Evolutionary conservation across 2,329 filamentous ascomycete species (phyloP).

Genomic region (Trichoderma harzianum): DNA sequence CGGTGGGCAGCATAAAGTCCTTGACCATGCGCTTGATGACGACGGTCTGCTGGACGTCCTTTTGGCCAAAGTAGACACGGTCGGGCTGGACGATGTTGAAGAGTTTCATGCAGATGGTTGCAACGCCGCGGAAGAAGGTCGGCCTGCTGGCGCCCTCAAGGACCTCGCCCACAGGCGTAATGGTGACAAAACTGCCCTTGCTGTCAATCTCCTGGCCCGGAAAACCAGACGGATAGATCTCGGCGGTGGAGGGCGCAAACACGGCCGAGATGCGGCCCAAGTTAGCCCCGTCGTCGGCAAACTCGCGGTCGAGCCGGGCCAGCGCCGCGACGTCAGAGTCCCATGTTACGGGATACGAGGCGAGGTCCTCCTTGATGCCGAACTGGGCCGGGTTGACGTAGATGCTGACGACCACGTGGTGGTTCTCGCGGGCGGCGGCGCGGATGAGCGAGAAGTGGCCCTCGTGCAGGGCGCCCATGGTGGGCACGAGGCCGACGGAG

Average conservation of each 20-base stretch:
- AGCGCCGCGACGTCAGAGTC: conserved; percentile 68
- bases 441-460: conserved; percentile 86
- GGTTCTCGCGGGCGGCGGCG: conserved; percentile 77
- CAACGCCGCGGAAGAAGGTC: conserved; percentile 94
- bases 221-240: conserved; percentile 84
- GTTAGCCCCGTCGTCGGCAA: conserved; percentile 59
- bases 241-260: conserved; percentile 76
- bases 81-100: conserved; percentile 56
- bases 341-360: conserved; percentile 89
- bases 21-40: conserved; percentile 82
- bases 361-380: conserved; percentile 80
- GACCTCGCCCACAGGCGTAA: conserved; percentile 77
- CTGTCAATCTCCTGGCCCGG: conserved; percentile 70
- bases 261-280: conserved; percentile 73
- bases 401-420: conserved; percentile 83
- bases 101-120: conserved; percentile 88
- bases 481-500: conserved; percentile 84
- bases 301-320: conserved; percentile 64
- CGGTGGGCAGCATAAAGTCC: conserved; percentile 77
- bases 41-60: conserved; percentile 94
- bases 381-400: conserved; percentile 98
- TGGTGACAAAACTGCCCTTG: conserved; percentile 83
- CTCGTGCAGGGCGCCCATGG: conserved; percentile 94
- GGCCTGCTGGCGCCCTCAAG: conserved; percentile 83
- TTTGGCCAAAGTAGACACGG: conserved; percentile 88